phyloP scores from a whole-genome alignment of 805 yeast genomes.

The Groenewaldozyma tartarivorans region DNA sequence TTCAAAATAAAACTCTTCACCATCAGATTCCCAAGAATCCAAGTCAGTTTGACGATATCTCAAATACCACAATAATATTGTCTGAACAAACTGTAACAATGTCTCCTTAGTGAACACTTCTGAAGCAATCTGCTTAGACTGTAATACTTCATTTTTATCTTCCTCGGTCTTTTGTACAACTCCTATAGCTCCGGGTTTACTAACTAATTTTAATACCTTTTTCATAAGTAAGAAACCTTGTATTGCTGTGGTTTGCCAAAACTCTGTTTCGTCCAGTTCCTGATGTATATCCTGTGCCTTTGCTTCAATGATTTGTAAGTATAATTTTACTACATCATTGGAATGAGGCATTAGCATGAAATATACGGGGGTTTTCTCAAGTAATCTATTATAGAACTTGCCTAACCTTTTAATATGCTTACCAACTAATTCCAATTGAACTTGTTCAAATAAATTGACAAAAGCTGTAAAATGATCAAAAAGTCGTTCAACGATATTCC shows the following conservation, averaged over 20 bases:
- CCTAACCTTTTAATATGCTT: constrained; percentile 66
- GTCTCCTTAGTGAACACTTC: constrained; percentile 52
- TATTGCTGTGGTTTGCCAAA: constrained; percentile 70
- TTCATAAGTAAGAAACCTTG: constrained; percentile 51
- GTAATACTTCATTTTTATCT: constrained; percentile 54
- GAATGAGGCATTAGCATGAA: constrained; percentile 62
- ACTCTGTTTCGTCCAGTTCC: constrained; percentile 43
- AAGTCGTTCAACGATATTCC: constrained; percentile 50
- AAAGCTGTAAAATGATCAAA: constrained; percentile 53
- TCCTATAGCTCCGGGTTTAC: constrained; percentile 58
- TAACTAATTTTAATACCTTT: constrained; percentile 49
- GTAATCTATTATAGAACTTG: constrained; percentile 57
- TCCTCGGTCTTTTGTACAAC: constrained; percentile 46
- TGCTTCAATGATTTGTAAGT: constrained; percentile 49
- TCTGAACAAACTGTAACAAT: constrained; percentile 49
- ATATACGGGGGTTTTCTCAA: constrained; percentile 53
- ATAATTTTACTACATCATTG: constrained; percentile 48
- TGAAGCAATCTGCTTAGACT: constrained; percentile 43
- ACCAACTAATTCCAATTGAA: constrained; percentile 38
- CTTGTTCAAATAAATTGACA: constrained; percentile 34
- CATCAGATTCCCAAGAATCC: constrained; percentile 74
- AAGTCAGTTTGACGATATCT: constrained; percentile 65
- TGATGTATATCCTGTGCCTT: constrained; percentile 42
- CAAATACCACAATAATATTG: constrained; percentile 65
- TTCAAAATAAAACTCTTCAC: constrained; percentile 92